These are phyloP conservation scores for Parachaetomium inaequale DNA, from an alignment of 495 filamentous ascomycete species.

Conservation along the genomic window DNA sequence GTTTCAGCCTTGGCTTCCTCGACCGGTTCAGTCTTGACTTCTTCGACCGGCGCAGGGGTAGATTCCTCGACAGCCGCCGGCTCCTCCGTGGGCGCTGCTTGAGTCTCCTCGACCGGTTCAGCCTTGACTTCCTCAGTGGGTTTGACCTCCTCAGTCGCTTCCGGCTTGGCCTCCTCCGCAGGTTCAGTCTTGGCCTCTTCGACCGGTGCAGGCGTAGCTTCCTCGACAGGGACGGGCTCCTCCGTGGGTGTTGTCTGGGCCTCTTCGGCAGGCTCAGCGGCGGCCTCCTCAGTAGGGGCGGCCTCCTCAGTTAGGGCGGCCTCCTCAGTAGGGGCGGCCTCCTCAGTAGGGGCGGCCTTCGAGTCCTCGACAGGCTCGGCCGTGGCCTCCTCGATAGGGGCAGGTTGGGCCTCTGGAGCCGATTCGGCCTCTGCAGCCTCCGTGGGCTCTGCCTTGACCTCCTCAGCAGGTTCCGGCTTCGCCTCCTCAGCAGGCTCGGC, in stretches of 20 bases:
- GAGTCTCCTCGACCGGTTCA: constrained; percentile 16
- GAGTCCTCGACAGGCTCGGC: constrained; percentile 5
- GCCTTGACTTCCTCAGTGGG: constrained; percentile 18
- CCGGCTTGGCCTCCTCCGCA: constrained; percentile 20
- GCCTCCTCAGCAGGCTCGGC: background rate
- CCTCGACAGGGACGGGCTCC: constrained; percentile 19
- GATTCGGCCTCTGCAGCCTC: constrained; percentile 12
- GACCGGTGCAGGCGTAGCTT: constrained; percentile 14
- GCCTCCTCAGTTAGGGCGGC: too few relatives aligned
- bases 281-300: background rate
- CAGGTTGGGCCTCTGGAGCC: background rate
- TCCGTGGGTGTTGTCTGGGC: background rate
- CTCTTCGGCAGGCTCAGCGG: background rate
- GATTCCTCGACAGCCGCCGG: constrained; percentile 6
- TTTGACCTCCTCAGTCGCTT: constrained; percentile 10
- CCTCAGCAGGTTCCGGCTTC: background rate
- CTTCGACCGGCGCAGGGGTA: background rate
- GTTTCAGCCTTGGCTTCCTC: constrained; percentile 19
- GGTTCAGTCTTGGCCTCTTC: constrained; percentile 1
- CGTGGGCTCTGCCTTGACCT: background rate
- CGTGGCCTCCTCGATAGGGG: constrained; percentile 3
- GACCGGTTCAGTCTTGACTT: constrained; percentile 8
- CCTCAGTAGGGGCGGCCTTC: background rate
- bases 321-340: background rate
- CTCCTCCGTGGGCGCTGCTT: background rate